Evolutionary conservation across 2,329 filamentous ascomycete species (phyloP), one percentile per base, ranked within the genome.

Genomic region (Dactylellina cionopaga): DNA sequence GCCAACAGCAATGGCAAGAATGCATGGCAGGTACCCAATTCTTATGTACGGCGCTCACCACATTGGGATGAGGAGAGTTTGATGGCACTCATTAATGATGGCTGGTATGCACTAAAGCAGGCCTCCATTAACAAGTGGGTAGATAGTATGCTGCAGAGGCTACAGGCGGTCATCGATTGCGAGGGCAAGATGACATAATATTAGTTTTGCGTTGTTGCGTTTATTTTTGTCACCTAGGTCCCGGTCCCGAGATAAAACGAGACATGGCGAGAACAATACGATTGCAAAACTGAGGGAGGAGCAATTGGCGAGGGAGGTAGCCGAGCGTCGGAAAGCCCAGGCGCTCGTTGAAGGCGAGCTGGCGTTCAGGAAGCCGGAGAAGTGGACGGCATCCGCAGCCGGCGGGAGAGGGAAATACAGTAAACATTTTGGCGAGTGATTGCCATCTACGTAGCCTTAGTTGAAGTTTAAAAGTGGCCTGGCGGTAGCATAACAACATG

Each of bases 201-300:
- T n/a, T n/a, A n/a, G n/a, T n/a, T n/a, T n/a, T n/a, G n/a, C n/a
- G n/a, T n/a, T n/a, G n/a, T n/a, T n/a, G n/a, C n/a, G n/a, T n/a
- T n/a, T n/a, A n/a, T n/a, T n/a, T n/a, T n/a, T n/a, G n/a, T n/a
- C n/a, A n/a, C n/a, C n/a, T n/a, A 52, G 31, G 25, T 29, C 46
- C 13, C 35, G 52, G 37, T 56, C 25, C n/a, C 17, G 33, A 25
- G 55, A 41, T 13, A 75, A 73, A 39, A 15, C 22, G 15, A 54
- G 62, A 9, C 35, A 27, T 33, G 41, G 33, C 33, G 41, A 31
- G 29, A 46, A 31, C 10, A 11, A n/a, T 46, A 22, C 10, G 29
- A 56, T 77, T 27, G 55, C 55, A 2, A 62, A 43, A 22, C 60
- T 77, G 13, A 64, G 75, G 22, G 62, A 44, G n/a, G 76, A 76